Evolutionary conservation across 768 basidiomycete genomes (phyloP).

Genomic region (Pisolithus tinctorius): DNA sequence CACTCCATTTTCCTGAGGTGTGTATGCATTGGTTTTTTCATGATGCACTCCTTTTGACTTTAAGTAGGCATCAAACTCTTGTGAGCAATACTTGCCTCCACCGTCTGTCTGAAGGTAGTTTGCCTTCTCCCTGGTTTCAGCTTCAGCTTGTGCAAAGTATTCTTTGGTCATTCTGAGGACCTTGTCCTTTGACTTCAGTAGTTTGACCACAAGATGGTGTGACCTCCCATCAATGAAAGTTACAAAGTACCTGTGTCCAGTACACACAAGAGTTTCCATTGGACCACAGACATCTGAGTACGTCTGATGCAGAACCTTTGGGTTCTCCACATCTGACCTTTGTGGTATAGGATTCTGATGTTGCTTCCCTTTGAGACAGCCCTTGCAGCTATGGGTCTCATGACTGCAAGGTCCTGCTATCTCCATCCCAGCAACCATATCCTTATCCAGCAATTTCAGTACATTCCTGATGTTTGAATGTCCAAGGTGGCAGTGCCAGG

Average conservation of each 20-base stretch:
- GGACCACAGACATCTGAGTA: too few species aligned
- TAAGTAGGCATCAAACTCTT: constrained; percentile 13
- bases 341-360: too few species aligned
- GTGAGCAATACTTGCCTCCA: constrained; percentile 21
- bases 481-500: neutral
- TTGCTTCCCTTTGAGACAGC: constrained; percentile 21
- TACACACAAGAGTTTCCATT: too few species aligned
- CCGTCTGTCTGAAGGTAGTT: constrained; percentile 3
- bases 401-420: neutral
- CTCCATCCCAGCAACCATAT: too few species aligned
- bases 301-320: too few species aligned
- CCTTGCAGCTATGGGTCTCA: constrained; percentile 4
- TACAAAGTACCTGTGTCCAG: too few species aligned
- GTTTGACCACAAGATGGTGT: neutral
- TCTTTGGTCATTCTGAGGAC: neutral
- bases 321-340: too few species aligned
- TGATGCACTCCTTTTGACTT: constrained; percentile 3
- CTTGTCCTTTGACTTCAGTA: neutral
- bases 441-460: too few species aligned
- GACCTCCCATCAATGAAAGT: neutral
- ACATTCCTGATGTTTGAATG: neutral
- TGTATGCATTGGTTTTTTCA: constrained; percentile 2
- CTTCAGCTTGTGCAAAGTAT: neutral
- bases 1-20: constrained; percentile 1
- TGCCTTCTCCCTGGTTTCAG: neutral